Conservation (phyloP, 345 rosid species). For the Syzygium oleosum region DNA sequence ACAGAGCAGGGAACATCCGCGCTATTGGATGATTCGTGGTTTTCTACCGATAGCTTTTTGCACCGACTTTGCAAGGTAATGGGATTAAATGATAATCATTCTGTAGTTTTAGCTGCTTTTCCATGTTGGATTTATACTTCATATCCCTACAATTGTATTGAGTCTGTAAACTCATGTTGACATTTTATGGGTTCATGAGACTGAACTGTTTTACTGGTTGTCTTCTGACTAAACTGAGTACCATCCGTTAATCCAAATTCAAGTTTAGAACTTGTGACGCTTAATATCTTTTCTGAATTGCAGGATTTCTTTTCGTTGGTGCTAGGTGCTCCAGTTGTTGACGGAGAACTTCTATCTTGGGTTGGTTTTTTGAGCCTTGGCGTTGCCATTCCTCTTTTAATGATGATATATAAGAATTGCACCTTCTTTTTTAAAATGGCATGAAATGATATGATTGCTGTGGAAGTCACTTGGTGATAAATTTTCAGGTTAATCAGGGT, state of each 20-base stretch:
- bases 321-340: conserved; percentile 59
- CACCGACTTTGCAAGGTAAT: conserved; percentile 71
- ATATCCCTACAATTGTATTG: neutral
- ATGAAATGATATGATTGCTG: neutral
- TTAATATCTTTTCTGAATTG: conserved; percentile 1
- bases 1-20: conserved; percentile 41
- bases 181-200: neutral
- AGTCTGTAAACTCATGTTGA: neutral
- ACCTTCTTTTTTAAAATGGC: neutral
- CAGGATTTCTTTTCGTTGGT: conserved; percentile 82
- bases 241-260: neutral
- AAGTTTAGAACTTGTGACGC: neutral
- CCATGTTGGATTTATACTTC: neutral
- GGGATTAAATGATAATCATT: neutral
- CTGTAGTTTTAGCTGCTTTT: neutral
- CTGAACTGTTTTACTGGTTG: neutral
- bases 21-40: conserved; percentile 76
- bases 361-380: conserved; percentile 27
- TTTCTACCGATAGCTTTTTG: conserved; percentile 76
- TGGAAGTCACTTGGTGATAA: neutral
- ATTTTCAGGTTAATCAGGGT: neutral
- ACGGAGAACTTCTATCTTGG: conserved; percentile 88
- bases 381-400: neutral
- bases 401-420: neutral
- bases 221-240: neutral